phyloP scores from a whole-genome alignment of 2,329 filamentous ascomycete species.

The Talaromyces piceae region DNA sequence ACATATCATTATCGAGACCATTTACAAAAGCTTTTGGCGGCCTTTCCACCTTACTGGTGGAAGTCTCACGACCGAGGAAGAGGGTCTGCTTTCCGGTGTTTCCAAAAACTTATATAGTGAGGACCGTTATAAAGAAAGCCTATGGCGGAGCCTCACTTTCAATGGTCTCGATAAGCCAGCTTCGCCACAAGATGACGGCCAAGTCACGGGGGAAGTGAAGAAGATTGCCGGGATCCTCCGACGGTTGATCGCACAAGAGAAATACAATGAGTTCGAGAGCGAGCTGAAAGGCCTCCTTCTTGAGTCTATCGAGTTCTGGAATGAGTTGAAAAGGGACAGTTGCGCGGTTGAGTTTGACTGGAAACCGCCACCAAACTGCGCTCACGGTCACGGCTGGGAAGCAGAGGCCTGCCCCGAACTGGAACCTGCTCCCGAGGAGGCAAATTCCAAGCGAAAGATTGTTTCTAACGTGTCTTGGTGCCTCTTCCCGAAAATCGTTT shows the following conservation, averaged over 20 bases:
- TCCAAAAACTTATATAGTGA: not conserved
- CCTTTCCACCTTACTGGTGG: constrained; percentile 2
- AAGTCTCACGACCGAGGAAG: not conserved
- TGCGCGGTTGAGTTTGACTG: constrained; percentile 3
- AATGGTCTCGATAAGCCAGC: constrained; percentile 4
- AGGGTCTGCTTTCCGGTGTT: not conserved
- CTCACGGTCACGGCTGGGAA: not conserved
- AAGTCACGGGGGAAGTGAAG: not conserved
- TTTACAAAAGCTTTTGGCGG: constrained; percentile 1
- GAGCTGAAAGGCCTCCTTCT: constrained; percentile 3
- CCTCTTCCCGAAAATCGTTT: constrained; percentile 5
- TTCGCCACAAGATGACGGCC: not conserved
- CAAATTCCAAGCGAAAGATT: not conserved
- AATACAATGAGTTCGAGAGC: not conserved
- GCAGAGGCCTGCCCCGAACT: constrained; percentile 4
- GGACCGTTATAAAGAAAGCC: constrained; percentile 2
- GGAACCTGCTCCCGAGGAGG: not conserved
- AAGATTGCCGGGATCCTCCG: not conserved
- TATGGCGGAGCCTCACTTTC: constrained; percentile 3
- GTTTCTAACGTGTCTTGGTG: constrained; percentile 2
- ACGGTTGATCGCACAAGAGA: not conserved
- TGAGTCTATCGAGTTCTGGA: not conserved
- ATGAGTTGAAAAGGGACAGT: constrained; percentile 5
- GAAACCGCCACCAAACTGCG: not conserved
- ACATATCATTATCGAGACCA: constrained; percentile 1